These are phyloP conservation scores for Phytopythium mirpurense DNA, from an alignment of 352 stramenopile species.

Conservation along the genomic window DNA sequence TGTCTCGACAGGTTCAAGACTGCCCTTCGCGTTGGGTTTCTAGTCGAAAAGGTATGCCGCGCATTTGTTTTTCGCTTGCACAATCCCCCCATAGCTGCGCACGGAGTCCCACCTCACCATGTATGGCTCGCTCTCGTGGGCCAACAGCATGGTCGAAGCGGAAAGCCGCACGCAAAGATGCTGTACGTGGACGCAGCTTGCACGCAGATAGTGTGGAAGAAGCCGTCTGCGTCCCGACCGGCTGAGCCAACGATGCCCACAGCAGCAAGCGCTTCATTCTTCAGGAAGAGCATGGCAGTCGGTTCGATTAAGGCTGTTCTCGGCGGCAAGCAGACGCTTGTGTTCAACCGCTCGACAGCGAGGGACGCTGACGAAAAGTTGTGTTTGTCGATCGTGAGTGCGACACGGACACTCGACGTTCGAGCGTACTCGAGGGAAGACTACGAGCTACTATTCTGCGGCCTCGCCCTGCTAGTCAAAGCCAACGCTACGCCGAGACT, in stretches of 20 bases:
- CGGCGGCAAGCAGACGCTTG: constrained; percentile 29
- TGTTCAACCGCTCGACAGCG: constrained; percentile 27
- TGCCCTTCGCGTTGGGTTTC: constrained; percentile 28
- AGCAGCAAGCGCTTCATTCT: constrained; percentile 13
- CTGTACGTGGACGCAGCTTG: constrained; percentile 31
- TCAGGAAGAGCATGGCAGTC: constrained; percentile 26
- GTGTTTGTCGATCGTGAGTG: constrained; percentile 35
- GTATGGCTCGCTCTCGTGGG: not conserved
- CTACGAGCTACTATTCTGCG: constrained; percentile 27
- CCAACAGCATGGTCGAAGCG: constrained; percentile 25
- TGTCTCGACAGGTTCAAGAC: constrained; percentile 28
- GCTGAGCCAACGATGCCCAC: constrained; percentile 7
- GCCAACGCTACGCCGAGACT: not conserved
- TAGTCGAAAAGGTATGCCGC: constrained; percentile 36
- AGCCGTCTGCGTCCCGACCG: constrained; percentile 9
- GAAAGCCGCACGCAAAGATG: constrained; percentile 32
- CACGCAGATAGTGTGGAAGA: constrained; percentile 35
- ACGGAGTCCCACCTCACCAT: no score
- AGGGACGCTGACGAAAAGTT: constrained; percentile 17
- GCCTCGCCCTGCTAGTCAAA: constrained; percentile 23
- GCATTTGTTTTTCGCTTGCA: not conserved
- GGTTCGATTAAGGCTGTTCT: constrained; percentile 27
- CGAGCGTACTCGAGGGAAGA: constrained; percentile 22
- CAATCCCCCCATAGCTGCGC: no score
- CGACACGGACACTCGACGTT: constrained; percentile 37